Evolutionary conservation across 352 stramenopile species (phyloP).

Genomic region (Globisporangium alternatum): DNA sequence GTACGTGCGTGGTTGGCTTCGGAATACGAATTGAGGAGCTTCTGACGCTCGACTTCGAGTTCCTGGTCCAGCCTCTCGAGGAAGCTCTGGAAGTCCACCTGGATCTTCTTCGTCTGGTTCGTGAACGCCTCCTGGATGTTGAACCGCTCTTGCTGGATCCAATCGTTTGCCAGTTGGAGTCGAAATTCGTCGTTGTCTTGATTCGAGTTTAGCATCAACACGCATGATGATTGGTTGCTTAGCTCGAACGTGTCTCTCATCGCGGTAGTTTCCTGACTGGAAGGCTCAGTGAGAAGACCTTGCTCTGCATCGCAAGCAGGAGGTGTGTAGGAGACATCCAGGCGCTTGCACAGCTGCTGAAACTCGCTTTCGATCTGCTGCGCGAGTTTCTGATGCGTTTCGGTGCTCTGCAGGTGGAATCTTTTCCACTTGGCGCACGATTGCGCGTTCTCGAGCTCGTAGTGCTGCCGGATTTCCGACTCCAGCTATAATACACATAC

Average conservation of each 20-base stretch:
- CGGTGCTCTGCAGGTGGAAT: conserved; percentile 32
- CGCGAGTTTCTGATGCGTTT: conserved; percentile 21
- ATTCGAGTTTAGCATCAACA: background rate
- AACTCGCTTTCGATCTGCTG: conserved; percentile 32
- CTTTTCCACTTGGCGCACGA: conserved; percentile 50
- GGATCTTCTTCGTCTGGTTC: conserved; percentile 52
- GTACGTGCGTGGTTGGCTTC: background rate
- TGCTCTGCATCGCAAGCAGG: background rate
- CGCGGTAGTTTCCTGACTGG: no score
- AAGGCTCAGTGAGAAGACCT: background rate
- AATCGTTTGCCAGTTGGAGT: conserved; percentile 34
- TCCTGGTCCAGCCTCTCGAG: conserved; percentile 42
- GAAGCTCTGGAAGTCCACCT: conserved; percentile 41
- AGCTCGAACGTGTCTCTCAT: no score
- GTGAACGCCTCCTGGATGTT: conserved; percentile 71
- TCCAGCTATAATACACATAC: conserved; percentile 32
- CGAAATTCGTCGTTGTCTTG: conserved; percentile 20
- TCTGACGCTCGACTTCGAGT: conserved; percentile 31
- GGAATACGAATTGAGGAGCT: conserved; percentile 21
- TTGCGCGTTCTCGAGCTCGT: conserved; percentile 47
- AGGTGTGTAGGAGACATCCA: background rate
- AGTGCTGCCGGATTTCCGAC: conserved; percentile 55
- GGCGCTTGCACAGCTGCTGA: conserved; percentile 22
- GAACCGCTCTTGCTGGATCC: conserved; percentile 63
- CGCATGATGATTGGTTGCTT: background rate